Conservation (phyloP, 768 basidiomycete genomes). For the Serendipita sp. region DNA sequence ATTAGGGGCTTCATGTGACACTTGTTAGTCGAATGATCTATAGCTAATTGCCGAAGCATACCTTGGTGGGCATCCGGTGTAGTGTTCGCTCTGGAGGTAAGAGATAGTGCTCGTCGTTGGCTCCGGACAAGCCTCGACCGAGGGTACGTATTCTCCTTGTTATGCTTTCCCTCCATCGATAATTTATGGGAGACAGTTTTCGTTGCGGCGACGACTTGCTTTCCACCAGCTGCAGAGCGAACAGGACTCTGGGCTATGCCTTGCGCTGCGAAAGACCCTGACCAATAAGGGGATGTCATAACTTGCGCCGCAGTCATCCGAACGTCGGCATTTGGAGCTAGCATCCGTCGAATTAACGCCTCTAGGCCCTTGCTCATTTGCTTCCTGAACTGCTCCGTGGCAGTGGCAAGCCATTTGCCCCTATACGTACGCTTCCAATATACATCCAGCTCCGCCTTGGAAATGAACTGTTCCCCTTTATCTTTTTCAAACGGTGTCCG, state of each 20-base stretch:
- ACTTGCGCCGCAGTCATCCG: conserved; percentile 54
- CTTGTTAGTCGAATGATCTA: conserved; percentile 5
- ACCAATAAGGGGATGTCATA: conserved; percentile 55
- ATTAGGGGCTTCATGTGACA: too few species aligned
- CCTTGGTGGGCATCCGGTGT: too few species aligned
- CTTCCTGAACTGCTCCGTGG: conserved; percentile 39
- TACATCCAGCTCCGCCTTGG: conserved; percentile 62
- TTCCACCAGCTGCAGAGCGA: too few species aligned
- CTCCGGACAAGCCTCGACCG: conserved; percentile 25
- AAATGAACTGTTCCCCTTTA: conserved; percentile 62
- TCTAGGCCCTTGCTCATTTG: conserved; percentile 75
- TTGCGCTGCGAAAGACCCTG: not conserved
- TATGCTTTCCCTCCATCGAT: not conserved
- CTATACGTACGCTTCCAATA: conserved; percentile 66
- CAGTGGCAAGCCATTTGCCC: conserved; percentile 22
- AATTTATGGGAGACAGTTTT: not conserved
- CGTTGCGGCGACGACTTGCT: too few species aligned
- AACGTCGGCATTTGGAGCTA: conserved; percentile 65
- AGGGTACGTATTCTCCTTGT: too few species aligned
- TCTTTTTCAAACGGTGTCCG: conserved; percentile 82
- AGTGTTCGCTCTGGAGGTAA: too few species aligned
- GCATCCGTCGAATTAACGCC: conserved; percentile 64
- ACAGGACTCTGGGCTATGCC: too few species aligned
- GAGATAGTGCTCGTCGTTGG: conserved; percentile 15
- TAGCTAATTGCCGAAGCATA: too few species aligned